These are phyloP conservation scores for Trypanosoma lewisi DNA, from an alignment of 208 protist species.

Conservation along the genomic window DNA sequence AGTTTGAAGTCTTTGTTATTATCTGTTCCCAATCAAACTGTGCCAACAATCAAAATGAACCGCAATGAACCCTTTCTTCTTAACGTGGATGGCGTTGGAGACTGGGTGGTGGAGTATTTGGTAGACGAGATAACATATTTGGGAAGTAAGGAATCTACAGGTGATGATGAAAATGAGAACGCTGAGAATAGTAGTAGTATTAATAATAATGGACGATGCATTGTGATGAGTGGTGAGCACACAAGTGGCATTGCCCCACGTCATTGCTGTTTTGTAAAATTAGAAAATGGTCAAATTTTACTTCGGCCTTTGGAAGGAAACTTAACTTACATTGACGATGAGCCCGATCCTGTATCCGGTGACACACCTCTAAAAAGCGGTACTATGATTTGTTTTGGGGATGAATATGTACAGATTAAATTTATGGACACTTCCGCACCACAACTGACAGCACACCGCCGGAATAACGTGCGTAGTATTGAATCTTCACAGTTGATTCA, in stretches of 20 bases:
- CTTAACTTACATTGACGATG: conserved; percentile 43
- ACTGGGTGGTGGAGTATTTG: conserved; percentile 71
- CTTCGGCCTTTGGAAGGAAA: conserved; percentile 23
- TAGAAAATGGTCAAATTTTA: conserved; percentile 19
- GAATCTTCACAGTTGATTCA: background rate
- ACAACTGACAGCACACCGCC: conserved; percentile 11
- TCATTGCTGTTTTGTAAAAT: conserved; percentile 28
- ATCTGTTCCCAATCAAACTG: conserved; percentile 22
- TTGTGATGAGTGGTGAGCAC: conserved; percentile 18
- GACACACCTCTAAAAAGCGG: conserved; percentile 45
- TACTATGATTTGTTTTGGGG: conserved; percentile 54
- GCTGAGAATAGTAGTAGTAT: too few relatives aligned
- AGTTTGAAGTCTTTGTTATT: conserved; percentile 24
- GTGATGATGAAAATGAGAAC: too few relatives aligned
- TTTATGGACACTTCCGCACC: conserved; percentile 59
- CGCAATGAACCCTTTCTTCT: conserved; percentile 58
- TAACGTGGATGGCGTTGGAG: conserved; percentile 67
- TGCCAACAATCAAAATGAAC: conserved; percentile 20
- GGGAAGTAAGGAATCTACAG: conserved; percentile 19
- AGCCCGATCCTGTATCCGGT: conserved; percentile 11
- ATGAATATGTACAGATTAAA: conserved; percentile 52
- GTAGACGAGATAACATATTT: conserved; percentile 32
- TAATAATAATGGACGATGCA: conserved; percentile 8
- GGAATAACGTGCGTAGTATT: conserved; percentile 1
- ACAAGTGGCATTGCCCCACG: conserved; percentile 19